Percentiles rank a stretch among this genome's conserved stretches.
phyloP scores from a whole-genome alignment of 768 basidiomycete species.

The Podaxis mareebaensis region DNA sequence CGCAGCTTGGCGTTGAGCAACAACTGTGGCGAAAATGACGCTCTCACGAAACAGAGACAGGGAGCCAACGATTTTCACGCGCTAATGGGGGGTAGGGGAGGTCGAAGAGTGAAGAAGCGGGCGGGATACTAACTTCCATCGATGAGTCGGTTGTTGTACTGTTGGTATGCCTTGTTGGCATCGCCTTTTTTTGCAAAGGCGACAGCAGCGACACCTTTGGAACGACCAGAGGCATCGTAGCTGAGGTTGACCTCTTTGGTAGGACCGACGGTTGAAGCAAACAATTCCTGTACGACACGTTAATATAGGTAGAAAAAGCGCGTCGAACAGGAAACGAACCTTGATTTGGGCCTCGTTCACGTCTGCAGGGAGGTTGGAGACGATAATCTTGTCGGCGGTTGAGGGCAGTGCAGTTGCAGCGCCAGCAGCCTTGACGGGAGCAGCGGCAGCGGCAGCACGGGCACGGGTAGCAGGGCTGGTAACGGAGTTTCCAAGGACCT shows the following conservation, averaged over 20 bases:
- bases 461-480: slow-evolving; percentile 52
- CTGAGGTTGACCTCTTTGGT: slow-evolving; percentile 82
- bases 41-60: slow-evolving; percentile 39
- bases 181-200: slow-evolving; percentile 86
- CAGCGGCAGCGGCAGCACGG: slow-evolving; percentile 37
- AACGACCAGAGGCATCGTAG: slow-evolving; percentile 83
- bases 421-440: slow-evolving; percentile 40
- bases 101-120: slow-evolving; percentile 43
- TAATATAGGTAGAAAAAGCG: neutral
- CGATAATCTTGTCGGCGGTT: slow-evolving; percentile 86
- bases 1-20: neutral
- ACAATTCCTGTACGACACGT: slow-evolving; percentile 72
- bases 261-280: slow-evolving; percentile 86
- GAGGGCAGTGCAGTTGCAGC: slow-evolving; percentile 36
- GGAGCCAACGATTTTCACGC: slow-evolving; percentile 39
- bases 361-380: slow-evolving; percentile 90
- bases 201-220: slow-evolving; percentile 89
- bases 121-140: slow-evolving; percentile 99
- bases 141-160: slow-evolving; percentile 98
- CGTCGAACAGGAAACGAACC: slow-evolving; percentile 41
- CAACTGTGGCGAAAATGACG: neutral
- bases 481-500: slow-evolving; percentile 59
- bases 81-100: slow-evolving; percentile 24
- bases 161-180: slow-evolving; percentile 86
- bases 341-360: slow-evolving; percentile 94